Evolutionary conservation across 208 protist genomes (phyloP).

Genomic region (Leishmania major): DNA sequence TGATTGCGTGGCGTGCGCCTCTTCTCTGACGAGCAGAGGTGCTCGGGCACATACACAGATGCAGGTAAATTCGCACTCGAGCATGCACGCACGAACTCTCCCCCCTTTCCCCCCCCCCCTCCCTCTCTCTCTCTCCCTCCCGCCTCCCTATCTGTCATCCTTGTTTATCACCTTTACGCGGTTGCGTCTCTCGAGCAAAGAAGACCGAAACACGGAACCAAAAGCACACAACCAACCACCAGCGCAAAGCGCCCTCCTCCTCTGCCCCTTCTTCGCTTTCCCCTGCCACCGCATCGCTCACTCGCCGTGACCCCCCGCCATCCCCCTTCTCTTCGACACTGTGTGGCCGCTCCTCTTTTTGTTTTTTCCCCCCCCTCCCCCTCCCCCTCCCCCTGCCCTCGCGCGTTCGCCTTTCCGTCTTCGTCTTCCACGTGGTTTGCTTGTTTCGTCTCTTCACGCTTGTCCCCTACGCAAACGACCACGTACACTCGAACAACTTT

Average conservation of each 20-base stretch:
- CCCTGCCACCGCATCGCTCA: not conserved
- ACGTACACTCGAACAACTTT: not conserved
- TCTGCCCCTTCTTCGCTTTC: not conserved
- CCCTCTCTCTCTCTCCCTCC: not conserved
- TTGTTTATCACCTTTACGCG: not conserved
- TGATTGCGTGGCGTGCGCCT: not conserved
- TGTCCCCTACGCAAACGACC: not conserved
- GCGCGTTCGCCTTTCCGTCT: not conserved
- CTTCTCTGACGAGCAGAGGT: not conserved
- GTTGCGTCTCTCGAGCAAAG: not conserved
- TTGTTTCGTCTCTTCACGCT: not conserved
- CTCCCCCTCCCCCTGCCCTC: too few relatives aligned
- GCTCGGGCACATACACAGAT: not conserved
- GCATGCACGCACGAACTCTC: not conserved
- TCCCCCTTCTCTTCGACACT: not conserved
- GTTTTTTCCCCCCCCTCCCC: too few relatives aligned
- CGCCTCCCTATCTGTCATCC: not conserved
- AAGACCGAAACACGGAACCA: not conserved
- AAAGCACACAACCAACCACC: not conserved
- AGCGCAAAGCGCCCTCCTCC: not conserved
- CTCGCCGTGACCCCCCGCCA: not conserved
- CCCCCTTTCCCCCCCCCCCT: not conserved
- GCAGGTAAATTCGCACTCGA: not conserved
- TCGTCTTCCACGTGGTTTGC: not conserved
- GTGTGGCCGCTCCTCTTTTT: not conserved